A percentile compares a stretch with the other conserved stretches of the same genome.
These are phyloP conservation scores for Luvunga scandens DNA, from an alignment of 345 rosid species.

Conservation along the genomic window DNA sequence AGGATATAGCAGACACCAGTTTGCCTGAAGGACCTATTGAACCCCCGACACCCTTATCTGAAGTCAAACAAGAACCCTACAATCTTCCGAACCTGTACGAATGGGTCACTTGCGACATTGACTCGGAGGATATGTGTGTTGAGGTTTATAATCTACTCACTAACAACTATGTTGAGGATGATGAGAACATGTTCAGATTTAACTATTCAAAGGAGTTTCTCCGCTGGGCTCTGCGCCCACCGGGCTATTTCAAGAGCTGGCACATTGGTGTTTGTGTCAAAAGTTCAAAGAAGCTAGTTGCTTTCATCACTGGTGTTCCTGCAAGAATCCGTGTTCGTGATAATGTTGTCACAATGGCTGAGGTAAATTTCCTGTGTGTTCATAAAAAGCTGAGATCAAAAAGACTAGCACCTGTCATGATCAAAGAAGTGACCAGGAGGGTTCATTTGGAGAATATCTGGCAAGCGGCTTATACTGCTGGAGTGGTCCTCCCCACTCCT, in stretches of 20 bases:
- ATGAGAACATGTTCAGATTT: constrained; percentile 50
- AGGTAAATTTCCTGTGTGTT: constrained; percentile 44
- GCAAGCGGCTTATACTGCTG: constrained; percentile 49
- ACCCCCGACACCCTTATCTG: constrained; percentile 29
- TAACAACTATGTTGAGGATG: constrained; percentile 52
- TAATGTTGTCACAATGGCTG: constrained; percentile 36
- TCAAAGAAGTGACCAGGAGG: constrained; percentile 47
- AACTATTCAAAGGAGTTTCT: constrained; percentile 56
- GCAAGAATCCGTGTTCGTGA: constrained; percentile 39
- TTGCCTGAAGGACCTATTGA: constrained; percentile 54
- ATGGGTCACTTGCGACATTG: constrained; percentile 44
- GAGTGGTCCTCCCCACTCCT: constrained; percentile 47
- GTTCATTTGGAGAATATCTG: constrained; percentile 46
- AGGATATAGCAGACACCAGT: constrained; percentile 35
- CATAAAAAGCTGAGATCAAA: constrained; percentile 46
- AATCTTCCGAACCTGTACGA: constrained; percentile 44
- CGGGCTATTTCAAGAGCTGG: constrained; percentile 45
- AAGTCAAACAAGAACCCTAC: constrained; percentile 56
- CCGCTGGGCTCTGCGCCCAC: constrained; percentile 52
- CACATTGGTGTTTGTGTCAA: constrained; percentile 45
- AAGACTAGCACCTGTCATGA: constrained; percentile 49
- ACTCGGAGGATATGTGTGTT: constrained; percentile 34
- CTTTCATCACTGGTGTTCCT: constrained; percentile 43
- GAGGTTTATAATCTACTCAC: constrained; percentile 43
- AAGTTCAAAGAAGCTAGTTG: constrained; percentile 40